Percentiles rank a stretch among this genome's conserved stretches.
Evolutionary conservation across 2,329 filamentous ascomycete genomes (phyloP).

Genomic region (Diaporthe ampelina): DNA sequence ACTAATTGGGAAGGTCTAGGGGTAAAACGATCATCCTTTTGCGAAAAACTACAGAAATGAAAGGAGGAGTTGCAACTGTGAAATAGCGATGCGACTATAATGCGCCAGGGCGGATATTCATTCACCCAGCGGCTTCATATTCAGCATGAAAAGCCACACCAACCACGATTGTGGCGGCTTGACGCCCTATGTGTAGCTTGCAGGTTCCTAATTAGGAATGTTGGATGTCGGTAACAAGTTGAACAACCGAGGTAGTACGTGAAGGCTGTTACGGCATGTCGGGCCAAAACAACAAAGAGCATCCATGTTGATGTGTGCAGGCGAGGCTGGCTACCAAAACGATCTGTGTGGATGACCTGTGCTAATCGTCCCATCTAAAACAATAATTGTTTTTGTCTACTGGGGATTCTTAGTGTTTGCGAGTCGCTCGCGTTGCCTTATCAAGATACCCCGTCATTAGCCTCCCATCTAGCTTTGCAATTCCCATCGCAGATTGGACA

Average conservation of each 20-base stretch:
- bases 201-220: not conserved
- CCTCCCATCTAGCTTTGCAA: no score
- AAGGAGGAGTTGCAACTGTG: not conserved
- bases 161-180: not conserved
- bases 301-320: no score
- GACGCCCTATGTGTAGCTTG: not conserved
- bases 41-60: not conserved
- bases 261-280: not conserved
- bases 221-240: not conserved
- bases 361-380: no score
- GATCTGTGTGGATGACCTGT: no score
- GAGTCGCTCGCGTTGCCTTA: no score
- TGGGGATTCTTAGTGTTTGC: no score
- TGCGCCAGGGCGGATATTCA: not conserved
- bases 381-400: no score
- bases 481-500: no score
- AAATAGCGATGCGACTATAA: not conserved
- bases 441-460: no score
- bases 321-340: no score
- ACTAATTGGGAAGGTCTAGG: not conserved
- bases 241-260: constrained; percentile 5
- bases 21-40: not conserved
- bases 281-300: not conserved
- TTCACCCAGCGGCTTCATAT: not conserved
- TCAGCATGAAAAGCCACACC: not conserved